Evolutionary conservation across 2,329 filamentous ascomycete genomes (phyloP).

Genomic region (Neonectria neomacrospora): DNA sequence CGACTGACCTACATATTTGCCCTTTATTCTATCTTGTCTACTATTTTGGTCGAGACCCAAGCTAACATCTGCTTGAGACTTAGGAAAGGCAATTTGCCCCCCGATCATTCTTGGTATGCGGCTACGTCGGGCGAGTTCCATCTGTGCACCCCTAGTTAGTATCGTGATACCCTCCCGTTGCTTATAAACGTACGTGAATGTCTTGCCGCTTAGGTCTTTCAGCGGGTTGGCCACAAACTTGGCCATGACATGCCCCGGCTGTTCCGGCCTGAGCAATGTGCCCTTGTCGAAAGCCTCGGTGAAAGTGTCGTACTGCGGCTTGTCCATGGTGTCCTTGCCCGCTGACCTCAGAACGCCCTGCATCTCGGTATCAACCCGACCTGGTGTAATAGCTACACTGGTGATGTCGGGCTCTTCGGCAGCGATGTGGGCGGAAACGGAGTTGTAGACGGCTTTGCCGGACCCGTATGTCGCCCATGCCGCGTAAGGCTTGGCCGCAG

Average conservation of each 20-base stretch:
- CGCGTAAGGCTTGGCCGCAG: conserved; percentile 71
- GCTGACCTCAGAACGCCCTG: conserved; percentile 80
- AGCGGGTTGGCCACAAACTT: conserved; percentile 75
- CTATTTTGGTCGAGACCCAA: conserved; percentile 24
- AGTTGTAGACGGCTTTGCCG: conserved; percentile 85
- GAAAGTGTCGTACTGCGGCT: conserved; percentile 74
- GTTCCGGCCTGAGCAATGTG: conserved; percentile 80
- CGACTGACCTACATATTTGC: conserved; percentile 68
- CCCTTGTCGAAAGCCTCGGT: conserved; percentile 75
- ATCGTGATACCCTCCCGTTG: neutral
- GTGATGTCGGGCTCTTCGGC: conserved; percentile 82
- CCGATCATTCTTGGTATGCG: conserved; percentile 59
- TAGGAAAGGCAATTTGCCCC: conserved; percentile 21
- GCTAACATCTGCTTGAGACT: conserved; percentile 43
- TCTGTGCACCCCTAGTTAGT: conserved; percentile 42
- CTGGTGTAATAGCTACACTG: conserved; percentile 78
- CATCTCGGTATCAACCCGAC: conserved; percentile 90
- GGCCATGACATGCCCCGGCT: conserved; percentile 88
- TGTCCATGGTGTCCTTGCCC: conserved; percentile 61
- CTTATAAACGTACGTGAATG: conserved; percentile 68
- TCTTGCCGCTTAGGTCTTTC: conserved; percentile 78
- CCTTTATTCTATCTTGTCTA: conserved; percentile 38
- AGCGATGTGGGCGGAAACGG: conserved; percentile 77
- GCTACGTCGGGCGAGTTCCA: conserved; percentile 60
- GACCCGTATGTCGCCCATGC: conserved; percentile 86